Evolutionary conservation across 2,329 filamentous ascomycete species (phyloP).

Genomic region (Monosporascus ibericus): DNA sequence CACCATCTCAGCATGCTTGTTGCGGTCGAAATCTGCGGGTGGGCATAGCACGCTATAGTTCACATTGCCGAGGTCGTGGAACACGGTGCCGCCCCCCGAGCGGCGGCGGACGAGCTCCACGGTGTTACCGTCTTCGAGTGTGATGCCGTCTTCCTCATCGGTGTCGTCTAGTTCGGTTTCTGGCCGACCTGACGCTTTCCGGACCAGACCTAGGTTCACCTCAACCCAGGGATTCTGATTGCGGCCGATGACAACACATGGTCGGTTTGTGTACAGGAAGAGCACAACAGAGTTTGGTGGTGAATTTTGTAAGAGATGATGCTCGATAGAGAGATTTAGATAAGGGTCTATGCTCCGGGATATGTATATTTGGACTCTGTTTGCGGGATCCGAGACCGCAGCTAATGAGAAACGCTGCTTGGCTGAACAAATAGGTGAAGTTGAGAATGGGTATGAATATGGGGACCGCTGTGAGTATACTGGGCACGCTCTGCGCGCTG

Average conservation of each 20-base stretch:
- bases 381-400: conserved; percentile 35
- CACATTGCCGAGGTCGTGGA: conserved; percentile 87
- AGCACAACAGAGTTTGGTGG: conserved; percentile 68
- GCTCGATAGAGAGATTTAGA: conserved; percentile 90
- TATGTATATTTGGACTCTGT: conserved; percentile 61
- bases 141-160: conserved; percentile 9
- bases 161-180: background rate
- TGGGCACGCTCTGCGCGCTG: background rate
- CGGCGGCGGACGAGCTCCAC: conserved; percentile 70
- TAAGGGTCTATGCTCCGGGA: conserved; percentile 69
- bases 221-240: conserved; percentile 99
- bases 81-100: conserved; percentile 87
- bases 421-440: background rate
- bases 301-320: conserved; percentile 74
- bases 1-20: conserved; percentile 89
- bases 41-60: conserved; percentile 94
- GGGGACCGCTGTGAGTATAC: background rate
- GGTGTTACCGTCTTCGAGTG: conserved; percentile 19
- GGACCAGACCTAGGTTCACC: conserved; percentile 64
- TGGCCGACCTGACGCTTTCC: background rate
- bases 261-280: conserved; percentile 82
- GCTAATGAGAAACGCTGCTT: conserved; percentile 26
- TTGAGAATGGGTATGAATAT: background rate
- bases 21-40: conserved; percentile 66
- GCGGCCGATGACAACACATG: conserved; percentile 84